phyloP scores from a whole-genome alignment of 2,329 filamentous ascomycete genomes.

The Aspergillus novoparasiticus region DNA sequence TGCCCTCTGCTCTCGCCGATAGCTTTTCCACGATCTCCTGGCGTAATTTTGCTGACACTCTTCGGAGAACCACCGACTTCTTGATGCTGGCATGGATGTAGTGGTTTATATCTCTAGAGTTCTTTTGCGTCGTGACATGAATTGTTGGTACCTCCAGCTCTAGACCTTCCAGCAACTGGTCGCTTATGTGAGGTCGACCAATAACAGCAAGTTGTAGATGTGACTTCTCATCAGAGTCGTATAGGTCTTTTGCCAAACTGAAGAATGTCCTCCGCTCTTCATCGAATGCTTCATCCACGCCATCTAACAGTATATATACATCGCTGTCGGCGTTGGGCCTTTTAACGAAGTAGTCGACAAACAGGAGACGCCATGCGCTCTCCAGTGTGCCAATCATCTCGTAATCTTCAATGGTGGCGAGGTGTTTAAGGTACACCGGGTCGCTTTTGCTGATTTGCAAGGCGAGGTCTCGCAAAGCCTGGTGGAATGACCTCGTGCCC shows the following conservation, averaged over 20 bases:
- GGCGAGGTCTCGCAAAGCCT: conserved; percentile 51
- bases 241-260: conserved; percentile 35
- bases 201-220: conserved; percentile 36
- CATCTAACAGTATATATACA: conserved; percentile 53
- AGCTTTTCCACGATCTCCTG: conserved; percentile 45
- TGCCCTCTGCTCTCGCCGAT: conserved; percentile 47
- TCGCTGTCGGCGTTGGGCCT: conserved; percentile 32
- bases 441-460: conserved; percentile 53
- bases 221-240: conserved; percentile 19
- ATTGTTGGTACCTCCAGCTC: conserved; percentile 42
- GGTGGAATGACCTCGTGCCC: conserved; percentile 48
- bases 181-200: conserved; percentile 48
- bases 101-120: conserved; percentile 44
- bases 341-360: conserved; percentile 43
- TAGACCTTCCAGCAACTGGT: conserved; percentile 39
- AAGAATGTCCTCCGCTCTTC: conserved; percentile 44
- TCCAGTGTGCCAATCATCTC: conserved; percentile 49
- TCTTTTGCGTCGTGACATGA: conserved; percentile 48
- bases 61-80: conserved; percentile 41
- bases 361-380: conserved; percentile 48
- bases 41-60: conserved; percentile 32
- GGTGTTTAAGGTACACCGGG: conserved; percentile 47
- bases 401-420: conserved; percentile 38
- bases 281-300: conserved; percentile 50
- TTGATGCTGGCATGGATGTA: conserved; percentile 49